phyloP scores from a whole-genome alignment of 345 rosid species.

The Euphorbia pulcherrima region DNA sequence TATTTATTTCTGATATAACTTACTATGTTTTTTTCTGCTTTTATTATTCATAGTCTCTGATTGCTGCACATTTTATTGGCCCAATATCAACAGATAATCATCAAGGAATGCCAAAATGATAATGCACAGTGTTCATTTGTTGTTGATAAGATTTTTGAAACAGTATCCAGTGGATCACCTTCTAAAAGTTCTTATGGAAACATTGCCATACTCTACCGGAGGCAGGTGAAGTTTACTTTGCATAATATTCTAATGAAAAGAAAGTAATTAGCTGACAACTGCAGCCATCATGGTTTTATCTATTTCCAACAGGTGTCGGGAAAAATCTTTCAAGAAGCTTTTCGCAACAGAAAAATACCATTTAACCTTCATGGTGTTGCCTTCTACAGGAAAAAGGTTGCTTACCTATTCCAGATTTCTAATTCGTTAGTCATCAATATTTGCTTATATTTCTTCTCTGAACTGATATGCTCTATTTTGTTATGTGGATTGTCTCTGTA shows the following conservation, averaged over 20 bases:
- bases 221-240: constrained; percentile 64
- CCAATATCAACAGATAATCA: constrained; percentile 44
- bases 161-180: constrained; percentile 36
- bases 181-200: constrained; percentile 54
- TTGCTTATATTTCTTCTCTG: neutral
- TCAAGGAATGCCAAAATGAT: constrained; percentile 87
- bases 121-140: constrained; percentile 86
- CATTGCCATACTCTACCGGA: constrained; percentile 81
- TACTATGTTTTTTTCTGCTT: neutral
- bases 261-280: constrained; percentile 5
- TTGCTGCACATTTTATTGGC: constrained; percentile 16
- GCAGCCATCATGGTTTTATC: constrained; percentile 18
- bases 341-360: constrained; percentile 87
- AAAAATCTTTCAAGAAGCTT: constrained; percentile 67
- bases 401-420: neutral
- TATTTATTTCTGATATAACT: constrained; percentile 1
- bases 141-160: constrained; percentile 79
- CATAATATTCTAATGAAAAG: constrained; percentile 10
- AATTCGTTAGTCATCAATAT: neutral
- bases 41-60: constrained; percentile 10
- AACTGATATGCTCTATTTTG: neutral
- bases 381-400: constrained; percentile 89
- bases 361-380: constrained; percentile 91
- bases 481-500: neutral
- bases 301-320: constrained; percentile 67